These are phyloP conservation scores for Rossbeevera mucosa DNA, from an alignment of 768 basidiomycete genomes.

Conservation along the genomic window DNA sequence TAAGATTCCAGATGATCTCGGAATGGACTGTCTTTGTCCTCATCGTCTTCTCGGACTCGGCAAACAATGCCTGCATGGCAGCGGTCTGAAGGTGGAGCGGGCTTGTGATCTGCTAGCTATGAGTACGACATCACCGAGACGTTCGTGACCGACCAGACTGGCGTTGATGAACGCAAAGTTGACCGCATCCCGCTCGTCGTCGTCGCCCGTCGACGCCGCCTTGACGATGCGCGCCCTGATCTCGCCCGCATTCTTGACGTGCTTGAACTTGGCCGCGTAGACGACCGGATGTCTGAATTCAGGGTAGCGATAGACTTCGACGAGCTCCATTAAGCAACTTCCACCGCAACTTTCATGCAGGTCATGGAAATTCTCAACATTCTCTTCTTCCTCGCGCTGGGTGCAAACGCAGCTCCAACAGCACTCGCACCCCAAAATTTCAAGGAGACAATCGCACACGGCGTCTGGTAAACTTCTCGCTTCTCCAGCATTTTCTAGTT, in stretches of 20 bases:
- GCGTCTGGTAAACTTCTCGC: slow-evolving; percentile 48
- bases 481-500: background rate
- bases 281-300: slow-evolving; percentile 46
- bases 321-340: slow-evolving; percentile 24
- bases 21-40: slow-evolving; percentile 88
- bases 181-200: slow-evolving; percentile 66
- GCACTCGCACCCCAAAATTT: slow-evolving; percentile 60
- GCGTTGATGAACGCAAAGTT: slow-evolving; percentile 93
- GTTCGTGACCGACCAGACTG: slow-evolving; percentile 49
- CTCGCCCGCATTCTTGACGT: slow-evolving; percentile 57
- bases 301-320: slow-evolving; percentile 56
- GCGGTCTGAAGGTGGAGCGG: slow-evolving; percentile 78
- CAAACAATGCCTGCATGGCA: slow-evolving; percentile 74
- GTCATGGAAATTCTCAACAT: slow-evolving; percentile 4
- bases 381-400: slow-evolving; percentile 30
- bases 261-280: slow-evolving; percentile 60
- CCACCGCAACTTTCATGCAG: slow-evolving; percentile 4
- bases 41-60: slow-evolving; percentile 53
- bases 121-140: slow-evolving; percentile 3
- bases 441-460: slow-evolving; percentile 43
- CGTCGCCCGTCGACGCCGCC: slow-evolving; percentile 64
- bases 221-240: slow-evolving; percentile 65
- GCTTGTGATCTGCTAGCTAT: slow-evolving; percentile 68
- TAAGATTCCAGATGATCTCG: slow-evolving; percentile 83
- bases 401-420: slow-evolving; percentile 34